Conservation (phyloP, 495 filamentous ascomycete species). For the Cudoniella acicularis region DNA sequence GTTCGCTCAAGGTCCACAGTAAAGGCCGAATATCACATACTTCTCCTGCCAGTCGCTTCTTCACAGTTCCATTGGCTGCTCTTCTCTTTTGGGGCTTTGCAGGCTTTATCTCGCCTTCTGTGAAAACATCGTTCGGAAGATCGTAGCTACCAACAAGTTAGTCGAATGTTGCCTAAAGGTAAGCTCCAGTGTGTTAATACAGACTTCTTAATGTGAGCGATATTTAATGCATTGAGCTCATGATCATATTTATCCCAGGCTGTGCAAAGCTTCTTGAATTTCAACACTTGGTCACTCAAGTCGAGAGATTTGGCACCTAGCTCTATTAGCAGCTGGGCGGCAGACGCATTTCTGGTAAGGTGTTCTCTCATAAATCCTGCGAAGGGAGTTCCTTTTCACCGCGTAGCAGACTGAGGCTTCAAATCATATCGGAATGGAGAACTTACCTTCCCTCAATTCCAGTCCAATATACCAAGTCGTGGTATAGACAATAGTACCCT, state of each 20-base stretch:
- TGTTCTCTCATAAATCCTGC: conserved; percentile 47
- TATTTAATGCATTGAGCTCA: conserved; percentile 60
- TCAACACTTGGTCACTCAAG: conserved; percentile 66
- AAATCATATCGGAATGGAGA: conserved; percentile 14
- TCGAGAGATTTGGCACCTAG: conserved; percentile 55
- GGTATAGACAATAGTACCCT: conserved; percentile 60
- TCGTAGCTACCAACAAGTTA: conserved; percentile 58
- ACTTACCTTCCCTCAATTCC: conserved; percentile 63
- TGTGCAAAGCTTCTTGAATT: conserved; percentile 69
- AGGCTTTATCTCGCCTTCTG: conserved; percentile 71
- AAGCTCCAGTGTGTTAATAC: conserved; percentile 28
- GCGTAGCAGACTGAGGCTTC: background rate
- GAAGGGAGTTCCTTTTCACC: conserved; percentile 5
- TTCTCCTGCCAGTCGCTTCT: conserved; percentile 25
- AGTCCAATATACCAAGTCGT: conserved; percentile 87
- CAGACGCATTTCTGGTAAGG: conserved; percentile 41
- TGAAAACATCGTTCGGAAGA: conserved; percentile 86
- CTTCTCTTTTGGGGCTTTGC: conserved; percentile 52
- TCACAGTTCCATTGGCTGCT: conserved; percentile 23
- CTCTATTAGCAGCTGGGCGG: conserved; percentile 24
- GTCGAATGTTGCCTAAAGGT: background rate
- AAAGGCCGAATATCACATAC: conserved; percentile 28
- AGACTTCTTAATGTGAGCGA: conserved; percentile 76
- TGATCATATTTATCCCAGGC: conserved; percentile 63
- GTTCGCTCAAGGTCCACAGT: conserved; percentile 10